A percentile compares a stretch with the other conserved stretches of the same genome.
Conservation (phyloP, 805 yeast species). For the Naumovozyma castellii region DNA sequence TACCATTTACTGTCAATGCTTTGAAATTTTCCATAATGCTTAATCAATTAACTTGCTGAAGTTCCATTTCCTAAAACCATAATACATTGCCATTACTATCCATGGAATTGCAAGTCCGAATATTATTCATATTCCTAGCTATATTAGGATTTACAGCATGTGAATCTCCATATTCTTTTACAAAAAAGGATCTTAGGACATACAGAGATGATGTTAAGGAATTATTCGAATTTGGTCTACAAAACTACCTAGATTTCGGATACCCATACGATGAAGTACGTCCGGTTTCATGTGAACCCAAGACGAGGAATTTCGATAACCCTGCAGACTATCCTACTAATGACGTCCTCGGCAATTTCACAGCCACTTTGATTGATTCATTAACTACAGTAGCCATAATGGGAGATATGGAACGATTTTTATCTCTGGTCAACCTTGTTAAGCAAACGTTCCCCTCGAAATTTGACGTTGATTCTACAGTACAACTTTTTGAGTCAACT, state of each 20-base stretch:
- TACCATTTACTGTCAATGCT: too few relatives aligned
- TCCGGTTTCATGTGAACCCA: constrained; percentile 64
- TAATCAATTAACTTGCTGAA: too few relatives aligned
- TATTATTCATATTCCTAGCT: neutral
- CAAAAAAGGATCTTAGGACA: constrained; percentile 21
- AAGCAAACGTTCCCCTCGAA: constrained; percentile 27
- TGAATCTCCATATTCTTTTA: constrained; percentile 14
- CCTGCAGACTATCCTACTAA: constrained; percentile 50
- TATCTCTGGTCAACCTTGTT: constrained; percentile 35
- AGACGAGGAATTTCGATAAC: constrained; percentile 52
- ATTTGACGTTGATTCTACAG: constrained; percentile 57
- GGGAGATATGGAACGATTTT: constrained; percentile 51
- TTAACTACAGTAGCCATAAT: constrained; percentile 70
- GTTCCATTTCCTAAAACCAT: too few relatives aligned
- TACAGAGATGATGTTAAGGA: constrained; percentile 39
- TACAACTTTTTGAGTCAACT: constrained; percentile 82
- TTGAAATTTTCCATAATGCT: too few relatives aligned
- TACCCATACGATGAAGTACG: constrained; percentile 76
- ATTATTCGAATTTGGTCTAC: constrained; percentile 69
- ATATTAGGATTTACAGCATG: neutral
- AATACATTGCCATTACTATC: too few relatives aligned
- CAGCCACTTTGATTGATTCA: constrained; percentile 70
- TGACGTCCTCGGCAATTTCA: constrained; percentile 79
- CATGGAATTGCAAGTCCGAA: neutral
- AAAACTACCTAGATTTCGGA: constrained; percentile 55